Evolutionary conservation across 2,329 filamentous ascomycete species (phyloP).

Genomic region (Akanthomyces muscarius): DNA sequence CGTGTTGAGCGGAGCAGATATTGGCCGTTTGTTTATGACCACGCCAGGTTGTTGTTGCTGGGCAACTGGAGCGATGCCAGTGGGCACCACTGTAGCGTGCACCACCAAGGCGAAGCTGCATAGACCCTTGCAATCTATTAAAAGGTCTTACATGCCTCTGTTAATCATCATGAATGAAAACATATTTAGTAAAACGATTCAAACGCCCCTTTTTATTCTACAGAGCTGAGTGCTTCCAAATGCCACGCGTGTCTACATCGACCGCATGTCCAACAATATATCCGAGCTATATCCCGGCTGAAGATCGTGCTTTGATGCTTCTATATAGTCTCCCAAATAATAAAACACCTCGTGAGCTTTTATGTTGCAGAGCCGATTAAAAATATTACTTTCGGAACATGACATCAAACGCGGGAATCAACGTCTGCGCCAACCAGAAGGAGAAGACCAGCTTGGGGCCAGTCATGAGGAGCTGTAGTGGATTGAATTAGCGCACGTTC

Average conservation of each 20-base stretch:
- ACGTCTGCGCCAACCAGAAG: conserved; percentile 98
- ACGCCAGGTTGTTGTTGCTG: conserved; percentile 10
- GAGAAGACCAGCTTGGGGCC: conserved; percentile 98
- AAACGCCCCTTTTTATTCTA: conserved; percentile 17
- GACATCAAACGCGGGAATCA: conserved; percentile 84
- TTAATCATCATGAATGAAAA: not conserved
- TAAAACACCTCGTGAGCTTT: not conserved
- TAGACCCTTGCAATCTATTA: not conserved
- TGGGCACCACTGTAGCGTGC: not conserved
- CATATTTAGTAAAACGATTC: not conserved
- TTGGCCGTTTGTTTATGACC: conserved; percentile 14
- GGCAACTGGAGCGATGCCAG: conserved; percentile 10
- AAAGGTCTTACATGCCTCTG: not conserved
- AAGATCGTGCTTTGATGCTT: conserved; percentile 11
- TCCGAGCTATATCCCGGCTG: not conserved
- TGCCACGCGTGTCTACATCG: conserved; percentile 12
- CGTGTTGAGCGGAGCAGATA: conserved; percentile 4
- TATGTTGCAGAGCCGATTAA: conserved; percentile 2
- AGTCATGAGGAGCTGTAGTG: conserved; percentile 80
- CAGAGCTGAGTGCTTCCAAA: conserved; percentile 18
- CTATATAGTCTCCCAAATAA: conserved; percentile 1
- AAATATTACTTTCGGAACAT: conserved; percentile 36
- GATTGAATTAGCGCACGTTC: conserved; percentile 21
- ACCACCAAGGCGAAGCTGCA: not conserved
- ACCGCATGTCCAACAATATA: conserved; percentile 13